phyloP scores from a whole-genome alignment of 2,329 filamentous ascomycete species.

The Ophiostoma piceae region DNA sequence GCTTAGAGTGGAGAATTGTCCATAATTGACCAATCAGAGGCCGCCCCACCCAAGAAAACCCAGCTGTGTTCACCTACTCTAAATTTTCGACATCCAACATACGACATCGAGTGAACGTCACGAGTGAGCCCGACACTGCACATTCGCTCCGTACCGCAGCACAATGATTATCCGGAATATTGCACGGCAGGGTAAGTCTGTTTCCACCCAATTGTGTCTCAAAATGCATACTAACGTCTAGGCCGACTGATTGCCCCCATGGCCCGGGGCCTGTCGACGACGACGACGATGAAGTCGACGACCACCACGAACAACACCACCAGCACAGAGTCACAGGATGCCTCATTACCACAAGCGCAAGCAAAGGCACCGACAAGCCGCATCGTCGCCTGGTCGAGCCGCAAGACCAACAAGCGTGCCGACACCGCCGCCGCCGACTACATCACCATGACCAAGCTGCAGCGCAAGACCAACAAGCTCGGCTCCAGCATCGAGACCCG shows the following conservation, averaged over 20 bases:
- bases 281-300: constrained; percentile 29
- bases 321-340: constrained; percentile 12
- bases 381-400: constrained; percentile 7
- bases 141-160: constrained; percentile 26
- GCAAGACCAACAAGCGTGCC: constrained; percentile 17
- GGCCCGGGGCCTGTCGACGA: constrained; percentile 25
- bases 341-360: not conserved
- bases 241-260: constrained; percentile 35
- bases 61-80: constrained; percentile 4
- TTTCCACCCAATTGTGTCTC: not conserved
- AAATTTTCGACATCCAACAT: constrained; percentile 1
- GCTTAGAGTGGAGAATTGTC: no score
- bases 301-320: not conserved
- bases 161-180: constrained; percentile 54
- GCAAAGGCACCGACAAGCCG: not conserved
- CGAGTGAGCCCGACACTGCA: constrained; percentile 1
- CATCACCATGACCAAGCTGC: constrained; percentile 39
- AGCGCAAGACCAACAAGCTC: constrained; percentile 42
- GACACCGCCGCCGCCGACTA: constrained; percentile 36
- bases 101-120: not conserved
- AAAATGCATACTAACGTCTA: constrained; percentile 33
- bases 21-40: constrained; percentile 1
- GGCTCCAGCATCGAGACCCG: constrained; percentile 48
- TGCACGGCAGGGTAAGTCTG: constrained; percentile 49
- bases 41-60: constrained; percentile 1